Evolutionary conservation across 2,329 filamentous ascomycete species (phyloP).

Genomic region (Metarhizium guizhouense): DNA sequence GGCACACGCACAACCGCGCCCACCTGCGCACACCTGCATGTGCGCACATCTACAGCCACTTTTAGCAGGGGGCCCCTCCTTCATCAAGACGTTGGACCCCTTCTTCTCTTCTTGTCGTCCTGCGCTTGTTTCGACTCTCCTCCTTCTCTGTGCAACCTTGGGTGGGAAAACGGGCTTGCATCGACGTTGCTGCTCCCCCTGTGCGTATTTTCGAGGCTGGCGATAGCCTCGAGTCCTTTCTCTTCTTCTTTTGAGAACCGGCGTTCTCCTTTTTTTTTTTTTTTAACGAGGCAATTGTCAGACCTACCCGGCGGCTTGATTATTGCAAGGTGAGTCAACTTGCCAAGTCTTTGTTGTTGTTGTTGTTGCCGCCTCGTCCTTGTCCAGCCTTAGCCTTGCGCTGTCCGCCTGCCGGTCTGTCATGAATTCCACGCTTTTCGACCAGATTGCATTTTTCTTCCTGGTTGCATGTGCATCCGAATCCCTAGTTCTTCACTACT

Average conservation of each 20-base stretch:
- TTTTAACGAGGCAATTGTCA: neutral
- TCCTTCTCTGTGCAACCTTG: conserved; percentile 6
- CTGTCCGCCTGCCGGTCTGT: conserved; percentile 5
- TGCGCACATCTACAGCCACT: neutral
- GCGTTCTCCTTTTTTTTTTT: neutral
- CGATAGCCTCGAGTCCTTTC: conserved; percentile 4
- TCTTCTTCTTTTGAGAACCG: neutral
- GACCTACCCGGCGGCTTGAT: neutral
- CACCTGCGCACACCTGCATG: neutral
- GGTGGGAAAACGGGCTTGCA: neutral
- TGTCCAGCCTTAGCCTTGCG: neutral
- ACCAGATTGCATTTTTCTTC: neutral
- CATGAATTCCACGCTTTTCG: no score
- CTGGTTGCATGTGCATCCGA: neutral
- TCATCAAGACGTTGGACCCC: neutral
- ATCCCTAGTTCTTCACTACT: neutral
- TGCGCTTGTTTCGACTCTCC: neutral
- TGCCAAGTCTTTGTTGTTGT: conserved; percentile 3
- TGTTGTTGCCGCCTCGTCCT: conserved; percentile 1
- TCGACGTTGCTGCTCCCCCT: neutral
- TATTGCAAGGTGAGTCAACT: conserved; percentile 9
- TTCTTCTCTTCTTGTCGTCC: conserved; percentile 2
- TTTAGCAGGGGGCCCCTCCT: neutral
- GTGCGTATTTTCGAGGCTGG: neutral
- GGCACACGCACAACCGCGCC: neutral